Evolutionary conservation across 345 rosid species (phyloP).

Genomic region (Chamaenerion angustifolium): DNA sequence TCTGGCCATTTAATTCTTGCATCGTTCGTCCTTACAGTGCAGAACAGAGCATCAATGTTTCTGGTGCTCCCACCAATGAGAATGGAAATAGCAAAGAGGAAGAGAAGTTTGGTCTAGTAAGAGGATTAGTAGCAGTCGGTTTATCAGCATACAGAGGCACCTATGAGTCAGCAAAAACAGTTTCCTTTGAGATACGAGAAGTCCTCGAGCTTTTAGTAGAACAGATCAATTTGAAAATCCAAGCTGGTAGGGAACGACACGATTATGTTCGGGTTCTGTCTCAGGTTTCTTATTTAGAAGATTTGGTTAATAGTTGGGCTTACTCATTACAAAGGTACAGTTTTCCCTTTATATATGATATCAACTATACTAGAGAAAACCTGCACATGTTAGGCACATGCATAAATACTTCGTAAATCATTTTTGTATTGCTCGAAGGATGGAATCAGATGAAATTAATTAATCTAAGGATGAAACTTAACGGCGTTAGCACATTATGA

Average conservation of each 20-base stretch:
- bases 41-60: constrained; percentile 26
- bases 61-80: constrained; percentile 30
- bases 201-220: constrained; percentile 82
- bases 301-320: constrained; percentile 82
- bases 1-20: constrained; percentile 96
- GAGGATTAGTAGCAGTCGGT: constrained; percentile 85
- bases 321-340: constrained; percentile 69
- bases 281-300: constrained; percentile 89
- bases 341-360: neutral
- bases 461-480: too few relatives aligned
- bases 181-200: constrained; percentile 64
- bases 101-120: constrained; percentile 50
- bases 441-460: too few relatives aligned
- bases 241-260: constrained; percentile 71
- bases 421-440: too few relatives aligned
- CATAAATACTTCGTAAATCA: too few relatives aligned
- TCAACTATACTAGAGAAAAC: too few relatives aligned
- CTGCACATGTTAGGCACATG: too few relatives aligned
- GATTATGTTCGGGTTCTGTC: constrained; percentile 63
- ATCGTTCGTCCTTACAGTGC: constrained; percentile 49
- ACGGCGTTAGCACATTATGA: too few relatives aligned
- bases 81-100: constrained; percentile 46
- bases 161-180: constrained; percentile 61
- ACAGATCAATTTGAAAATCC: constrained; percentile 56
- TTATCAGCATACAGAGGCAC: constrained; percentile 66